Conservation (phyloP, 768 basidiomycete species). For the Dentipellis sp. region DNA sequence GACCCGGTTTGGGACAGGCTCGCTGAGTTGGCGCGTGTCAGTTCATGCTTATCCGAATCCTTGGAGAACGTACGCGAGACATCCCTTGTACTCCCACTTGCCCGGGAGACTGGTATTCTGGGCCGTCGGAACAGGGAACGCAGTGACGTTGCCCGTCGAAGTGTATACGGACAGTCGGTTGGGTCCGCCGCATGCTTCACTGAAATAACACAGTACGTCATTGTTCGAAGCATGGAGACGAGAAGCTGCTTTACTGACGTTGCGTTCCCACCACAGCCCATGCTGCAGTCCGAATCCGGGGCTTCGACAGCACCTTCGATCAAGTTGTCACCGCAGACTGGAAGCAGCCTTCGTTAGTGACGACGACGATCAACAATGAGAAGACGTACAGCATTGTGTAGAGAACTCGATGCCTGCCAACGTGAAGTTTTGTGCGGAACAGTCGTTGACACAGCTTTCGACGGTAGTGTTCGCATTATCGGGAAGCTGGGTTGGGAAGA, state of each 20-base stretch:
- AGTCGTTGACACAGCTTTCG: constrained; percentile 52
- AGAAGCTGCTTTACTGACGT: constrained; percentile 31
- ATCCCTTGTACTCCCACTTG: constrained; percentile 57
- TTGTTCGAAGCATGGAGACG: background rate
- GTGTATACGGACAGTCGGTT: constrained; percentile 67
- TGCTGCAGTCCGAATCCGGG: constrained; percentile 48
- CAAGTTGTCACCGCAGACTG: constrained; percentile 66
- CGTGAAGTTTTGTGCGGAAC: constrained; percentile 45
- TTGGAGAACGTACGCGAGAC: constrained; percentile 40
- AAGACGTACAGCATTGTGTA: constrained; percentile 36
- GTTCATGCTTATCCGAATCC: background rate
- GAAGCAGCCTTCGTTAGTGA: background rate
- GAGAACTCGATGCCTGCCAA: constrained; percentile 65
- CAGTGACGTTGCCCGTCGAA: constrained; percentile 38
- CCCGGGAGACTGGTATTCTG: constrained; percentile 53
- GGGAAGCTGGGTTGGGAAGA: constrained; percentile 35
- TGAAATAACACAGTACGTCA: constrained; percentile 18
- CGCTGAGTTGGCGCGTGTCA: constrained; percentile 27
- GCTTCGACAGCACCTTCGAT: constrained; percentile 48
- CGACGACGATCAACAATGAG: background rate
- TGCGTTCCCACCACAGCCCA: constrained; percentile 63
- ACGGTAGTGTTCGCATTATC: constrained; percentile 41
- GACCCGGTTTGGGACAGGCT: constrained; percentile 33
- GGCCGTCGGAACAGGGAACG: constrained; percentile 47
- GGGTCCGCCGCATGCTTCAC: constrained; percentile 66